Evolutionary conservation across 768 basidiomycete genomes (phyloP), one percentile per base, ranked within the genome.

Genomic region (Tulasnella sp.): DNA sequence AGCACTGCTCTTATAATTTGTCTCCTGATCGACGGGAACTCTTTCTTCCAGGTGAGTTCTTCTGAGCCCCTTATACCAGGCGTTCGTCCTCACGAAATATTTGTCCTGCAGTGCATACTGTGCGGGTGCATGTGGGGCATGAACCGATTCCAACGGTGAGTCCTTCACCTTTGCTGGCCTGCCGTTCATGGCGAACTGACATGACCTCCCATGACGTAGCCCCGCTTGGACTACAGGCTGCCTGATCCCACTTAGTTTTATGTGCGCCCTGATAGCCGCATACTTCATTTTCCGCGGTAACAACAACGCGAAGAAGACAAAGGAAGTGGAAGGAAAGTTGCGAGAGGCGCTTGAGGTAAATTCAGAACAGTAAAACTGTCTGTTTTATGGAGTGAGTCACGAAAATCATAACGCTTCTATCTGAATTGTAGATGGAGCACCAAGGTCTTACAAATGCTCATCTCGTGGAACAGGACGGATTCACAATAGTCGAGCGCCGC

Each of bases 111-210:
- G 79, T 74, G 78, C 49, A 76, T 84, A n/a, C 71, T 89, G 5
- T 86, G 87, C 65, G 83, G 78, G 9, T 80, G 77, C 46, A 89
- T 90, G 87, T 91, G 88, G 89, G 77, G 82, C 7, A 65, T 90
- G 66, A 80, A 88, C 65, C 74, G 84, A 22, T 53, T 90, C 65
- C 79, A 87, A 64, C 54, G 54, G 77, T 81, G 63, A 43, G 68
- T 64, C 60, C 65, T 61, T 64, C 48, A 11, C 48, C 24, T 11
- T 22, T 12, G 11, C 11, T 22, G 24, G 11, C 11, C 12, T 25
- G 21, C 11, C 25, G 44, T 8, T 15, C 21, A 5, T 31, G 34
- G 24, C 46, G 41, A 38, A 29, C 7, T 19, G 29, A 24, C 11
- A 43, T n/a, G n/a, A 38, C 34, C 15, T 44, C 11, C 57, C 30